Evolutionary conservation across 257 asterid genomes (phyloP), one percentile per base, ranked within the genome.

Genomic region (Penstemon barbatus): DNA sequence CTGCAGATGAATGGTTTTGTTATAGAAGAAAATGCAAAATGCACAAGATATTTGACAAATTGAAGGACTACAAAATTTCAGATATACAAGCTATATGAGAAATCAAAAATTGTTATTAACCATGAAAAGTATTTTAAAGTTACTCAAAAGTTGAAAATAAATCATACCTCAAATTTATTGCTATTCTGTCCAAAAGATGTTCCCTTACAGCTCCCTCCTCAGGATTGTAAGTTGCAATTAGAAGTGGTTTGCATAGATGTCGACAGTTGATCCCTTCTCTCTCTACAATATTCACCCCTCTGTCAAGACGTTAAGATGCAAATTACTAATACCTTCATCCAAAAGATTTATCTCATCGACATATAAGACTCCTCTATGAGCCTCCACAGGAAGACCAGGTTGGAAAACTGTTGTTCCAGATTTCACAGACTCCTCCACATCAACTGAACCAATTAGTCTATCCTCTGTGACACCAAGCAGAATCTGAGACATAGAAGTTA

Each of bases 381-480:
- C 99, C 82, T 94, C 97, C 56, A 97, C 99, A 71, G 91, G 96
- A 76, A 94, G 97, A 60, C 99, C 99, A 0, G 99, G 97, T 82
- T 92, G 98, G 78, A 89, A 88, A 81, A 88, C 89, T 25, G 97
- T 94, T 46, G 96, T 91, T 81, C 99, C 99, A 69, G 91, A 84
- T 87, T 86, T 90, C 82, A 94, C 89, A 0, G 97, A 94, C 81
- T 94, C 96, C 84, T 90, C 99, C 42, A 94, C 96, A 77, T 94
- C 97, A 76, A 94, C 99, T 8, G 99, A 94, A 33, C 99, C 99
- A 59, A 94, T 50, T 69, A 94, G 74, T 85, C 99, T 81, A 83
- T 94, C 99, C 79, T 94, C 99, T 1, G 99, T 94, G 48, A 94
- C 95, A 56, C 99, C 97, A 33, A 94, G 96, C 7, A 97, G 99